Conservation (phyloP, 176 grass and related monocot species). For the Paspalum vaginatum region DNA sequence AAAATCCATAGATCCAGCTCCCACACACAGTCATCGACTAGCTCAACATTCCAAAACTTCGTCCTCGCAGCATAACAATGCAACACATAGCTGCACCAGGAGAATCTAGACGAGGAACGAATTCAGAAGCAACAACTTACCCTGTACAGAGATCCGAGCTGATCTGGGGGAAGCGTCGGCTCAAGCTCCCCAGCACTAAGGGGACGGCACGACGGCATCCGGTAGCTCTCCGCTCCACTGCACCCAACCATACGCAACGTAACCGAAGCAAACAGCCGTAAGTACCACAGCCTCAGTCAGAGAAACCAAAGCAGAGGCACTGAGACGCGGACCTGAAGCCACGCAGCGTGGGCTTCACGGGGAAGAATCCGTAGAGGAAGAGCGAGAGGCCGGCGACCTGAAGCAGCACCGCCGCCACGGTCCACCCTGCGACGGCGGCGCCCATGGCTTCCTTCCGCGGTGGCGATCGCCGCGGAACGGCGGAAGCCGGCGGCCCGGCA, state of each 20-base stretch:
- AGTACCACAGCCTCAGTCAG: background rate
- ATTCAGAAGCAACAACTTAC: conserved; percentile 37
- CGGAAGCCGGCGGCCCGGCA: conserved; percentile 8
- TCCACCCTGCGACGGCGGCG: conserved; percentile 41
- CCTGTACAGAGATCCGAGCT: conserved; percentile 75
- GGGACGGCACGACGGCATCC: conserved; percentile 60
- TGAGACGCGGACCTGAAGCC: conserved; percentile 67
- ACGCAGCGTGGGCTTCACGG: conserved; percentile 79
- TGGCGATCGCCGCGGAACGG: conserved; percentile 41
- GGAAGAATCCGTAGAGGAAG: conserved; percentile 88
- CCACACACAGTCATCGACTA: background rate
- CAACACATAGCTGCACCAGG: background rate
- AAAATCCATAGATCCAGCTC: background rate
- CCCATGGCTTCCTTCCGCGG: conserved; percentile 40
- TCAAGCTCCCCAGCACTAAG: conserved; percentile 22
- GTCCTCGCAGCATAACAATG: background rate
- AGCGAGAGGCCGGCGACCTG: conserved; percentile 74
- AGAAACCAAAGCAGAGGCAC: conserved; percentile 1
- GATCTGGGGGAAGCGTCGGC: conserved; percentile 43
- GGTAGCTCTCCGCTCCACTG: conserved; percentile 86
- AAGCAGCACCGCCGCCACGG: conserved; percentile 58
- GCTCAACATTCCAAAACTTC: conserved; percentile 7
- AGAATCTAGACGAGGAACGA: background rate
- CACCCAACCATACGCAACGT: background rate
- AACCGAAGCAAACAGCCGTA: background rate